A percentile compares a stretch with the other conserved stretches of the same genome.
Evolutionary conservation across 2,329 filamentous ascomycete species (phyloP).

Genomic region (Fusarium transvaalense): DNA sequence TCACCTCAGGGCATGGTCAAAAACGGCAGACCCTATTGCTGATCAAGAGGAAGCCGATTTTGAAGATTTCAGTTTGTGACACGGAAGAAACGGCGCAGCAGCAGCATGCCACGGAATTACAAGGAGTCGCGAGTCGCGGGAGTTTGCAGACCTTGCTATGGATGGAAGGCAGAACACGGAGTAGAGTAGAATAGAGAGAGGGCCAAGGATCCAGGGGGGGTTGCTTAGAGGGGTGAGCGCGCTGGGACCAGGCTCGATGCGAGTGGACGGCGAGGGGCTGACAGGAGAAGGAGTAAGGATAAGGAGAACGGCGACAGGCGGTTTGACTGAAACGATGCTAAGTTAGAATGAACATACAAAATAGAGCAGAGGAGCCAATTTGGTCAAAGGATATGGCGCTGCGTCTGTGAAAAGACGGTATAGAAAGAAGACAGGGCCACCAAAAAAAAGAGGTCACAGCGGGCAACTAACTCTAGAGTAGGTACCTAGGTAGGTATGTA

Average conservation of each 20-base stretch:
- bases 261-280: slow-evolving; percentile 43
- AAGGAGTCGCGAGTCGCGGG: slow-evolving; percentile 37
- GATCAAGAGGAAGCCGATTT: slow-evolving; percentile 43
- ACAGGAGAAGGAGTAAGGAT: slow-evolving; percentile 23
- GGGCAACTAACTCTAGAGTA: neutral
- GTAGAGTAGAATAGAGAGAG: slow-evolving; percentile 27
- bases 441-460: slow-evolving; percentile 22
- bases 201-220: slow-evolving; percentile 39
- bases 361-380: slow-evolving; percentile 13
- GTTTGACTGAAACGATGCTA: slow-evolving; percentile 31
- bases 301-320: slow-evolving; percentile 28
- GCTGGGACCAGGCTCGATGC: slow-evolving; percentile 40
- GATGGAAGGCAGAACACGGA: slow-evolving; percentile 29
- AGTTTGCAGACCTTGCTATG: slow-evolving; percentile 37
- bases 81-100: slow-evolving; percentile 30
- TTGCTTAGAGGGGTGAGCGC: slow-evolving; percentile 38
- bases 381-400: slow-evolving; percentile 12
- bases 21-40: slow-evolving; percentile 49
- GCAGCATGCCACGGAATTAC: slow-evolving; percentile 38
- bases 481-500: too few relatives aligned
- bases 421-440: slow-evolving; percentile 22
- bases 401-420: slow-evolving; percentile 34
- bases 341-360: slow-evolving; percentile 20
- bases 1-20: slow-evolving; percentile 54
- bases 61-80: slow-evolving; percentile 32